phyloP scores from a whole-genome alignment of 2,329 filamentous ascomycete species.

The Dactylellina drechsleri region DNA sequence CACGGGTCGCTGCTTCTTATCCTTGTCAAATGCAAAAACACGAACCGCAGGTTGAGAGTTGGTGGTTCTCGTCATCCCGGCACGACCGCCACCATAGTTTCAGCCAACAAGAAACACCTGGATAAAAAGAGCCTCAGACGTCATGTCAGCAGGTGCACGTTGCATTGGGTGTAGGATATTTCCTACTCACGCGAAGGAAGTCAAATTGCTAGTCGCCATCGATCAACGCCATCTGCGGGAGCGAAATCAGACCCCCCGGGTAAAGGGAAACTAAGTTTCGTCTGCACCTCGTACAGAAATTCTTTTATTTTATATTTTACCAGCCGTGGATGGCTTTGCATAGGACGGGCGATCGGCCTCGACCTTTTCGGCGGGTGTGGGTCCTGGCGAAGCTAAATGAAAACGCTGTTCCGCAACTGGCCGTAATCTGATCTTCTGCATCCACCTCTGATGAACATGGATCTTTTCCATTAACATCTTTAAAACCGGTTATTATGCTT shows the following conservation, averaged over 20 bases:
- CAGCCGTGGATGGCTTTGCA: slow-evolving; percentile 41
- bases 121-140: slow-evolving; percentile 55
- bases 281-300: neutral
- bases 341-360: slow-evolving; percentile 10
- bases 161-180: slow-evolving; percentile 14
- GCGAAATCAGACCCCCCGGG: slow-evolving; percentile 25
- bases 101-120: slow-evolving; percentile 41
- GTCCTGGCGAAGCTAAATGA: slow-evolving; percentile 12
- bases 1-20: neutral
- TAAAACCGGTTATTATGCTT: slow-evolving; percentile 52
- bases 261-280: slow-evolving; percentile 44
- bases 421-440: slow-evolving; percentile 45
- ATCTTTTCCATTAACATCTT: slow-evolving; percentile 33
- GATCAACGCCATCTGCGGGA: slow-evolving; percentile 24
- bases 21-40: slow-evolving; percentile 8
- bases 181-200: neutral
- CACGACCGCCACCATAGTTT: slow-evolving; percentile 37
- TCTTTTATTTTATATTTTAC: slow-evolving; percentile 54
- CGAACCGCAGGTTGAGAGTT: neutral
- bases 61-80: too few species aligned
- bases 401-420: slow-evolving; percentile 30
- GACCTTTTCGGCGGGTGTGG: slow-evolving; percentile 2
- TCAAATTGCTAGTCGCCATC: slow-evolving; percentile 16
- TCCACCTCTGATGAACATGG: neutral
- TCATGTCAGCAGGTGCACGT: slow-evolving; percentile 52